phyloP scores from a whole-genome alignment of 1,284 basidiomycete genomes.

The Tilletia setariae region DNA sequence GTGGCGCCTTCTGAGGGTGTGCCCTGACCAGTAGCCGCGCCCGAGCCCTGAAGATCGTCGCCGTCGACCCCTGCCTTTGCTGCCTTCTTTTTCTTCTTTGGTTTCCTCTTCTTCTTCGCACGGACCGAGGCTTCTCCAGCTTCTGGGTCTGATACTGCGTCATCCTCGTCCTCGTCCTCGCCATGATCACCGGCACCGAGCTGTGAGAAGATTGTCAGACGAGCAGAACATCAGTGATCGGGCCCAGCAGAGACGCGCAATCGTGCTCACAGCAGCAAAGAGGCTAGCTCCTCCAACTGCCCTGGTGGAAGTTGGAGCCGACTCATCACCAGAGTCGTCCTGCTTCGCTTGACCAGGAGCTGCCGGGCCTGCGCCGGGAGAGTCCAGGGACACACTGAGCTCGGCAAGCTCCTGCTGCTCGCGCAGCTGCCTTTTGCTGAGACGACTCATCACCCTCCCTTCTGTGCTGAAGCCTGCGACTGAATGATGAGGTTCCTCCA shows the following conservation, averaged over 20 bases:
- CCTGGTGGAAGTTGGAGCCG: background rate
- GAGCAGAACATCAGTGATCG: no score
- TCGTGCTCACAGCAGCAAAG: conserved; percentile 14
- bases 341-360: no score
- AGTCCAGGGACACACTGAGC: conserved; percentile 10
- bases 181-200: conserved; percentile 9
- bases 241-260: no score
- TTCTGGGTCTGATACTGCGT: conserved; percentile 26
- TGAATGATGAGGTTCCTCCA: no score
- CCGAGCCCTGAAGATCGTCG: background rate
- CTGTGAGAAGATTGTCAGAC: background rate
- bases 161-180: conserved; percentile 23
- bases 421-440: conserved; percentile 47
- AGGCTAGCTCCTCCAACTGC: background rate
- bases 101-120: conserved; percentile 46
- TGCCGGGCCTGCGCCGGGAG: no score
- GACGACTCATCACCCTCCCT: conserved; percentile 21
- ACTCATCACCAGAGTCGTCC: background rate
- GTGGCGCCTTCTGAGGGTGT: background rate
- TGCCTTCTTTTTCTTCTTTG: conserved; percentile 43
- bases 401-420: conserved; percentile 43
- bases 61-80: background rate
- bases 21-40: background rate
- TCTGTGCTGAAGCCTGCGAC: no score
- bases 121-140: conserved; percentile 11